phyloP scores from a whole-genome alignment of 768 basidiomycete species.

The Mycena polygramma region DNA sequence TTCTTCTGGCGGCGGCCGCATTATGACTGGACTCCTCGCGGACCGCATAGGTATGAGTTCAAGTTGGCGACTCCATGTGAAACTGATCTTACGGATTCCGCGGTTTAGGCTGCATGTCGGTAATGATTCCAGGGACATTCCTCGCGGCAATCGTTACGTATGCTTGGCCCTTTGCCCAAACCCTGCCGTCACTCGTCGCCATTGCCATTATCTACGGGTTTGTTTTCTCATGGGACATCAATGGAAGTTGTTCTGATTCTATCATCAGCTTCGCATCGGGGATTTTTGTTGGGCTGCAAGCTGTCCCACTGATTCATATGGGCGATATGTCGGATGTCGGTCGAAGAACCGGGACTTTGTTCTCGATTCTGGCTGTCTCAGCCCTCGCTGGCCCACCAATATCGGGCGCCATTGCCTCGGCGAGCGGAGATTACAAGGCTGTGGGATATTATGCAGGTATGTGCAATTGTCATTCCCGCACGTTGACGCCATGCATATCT shows the following conservation, averaged over 20 bases:
- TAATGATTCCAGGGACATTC: slow-evolving; percentile 74
- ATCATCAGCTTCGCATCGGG: slow-evolving; percentile 70
- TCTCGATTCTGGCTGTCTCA: slow-evolving; percentile 71
- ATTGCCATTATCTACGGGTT: slow-evolving; percentile 77
- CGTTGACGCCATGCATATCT: neutral
- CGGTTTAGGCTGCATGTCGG: slow-evolving; percentile 70
- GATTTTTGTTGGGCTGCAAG: slow-evolving; percentile 68
- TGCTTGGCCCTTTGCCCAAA: slow-evolving; percentile 76
- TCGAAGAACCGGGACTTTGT: slow-evolving; percentile 72
- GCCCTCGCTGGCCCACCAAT: slow-evolving; percentile 80
- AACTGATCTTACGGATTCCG: neutral
- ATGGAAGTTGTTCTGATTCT: neutral
- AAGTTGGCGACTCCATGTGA: neutral
- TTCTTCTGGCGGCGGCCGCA: slow-evolving; percentile 72
- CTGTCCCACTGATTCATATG: slow-evolving; percentile 71
- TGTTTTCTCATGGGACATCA: slow-evolving; percentile 32
- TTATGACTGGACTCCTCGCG: slow-evolving; percentile 63
- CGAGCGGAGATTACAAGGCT: slow-evolving; percentile 64
- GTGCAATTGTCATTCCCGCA: slow-evolving; percentile 16
- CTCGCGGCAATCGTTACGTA: slow-evolving; percentile 71
- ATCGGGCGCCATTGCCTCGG: slow-evolving; percentile 73
- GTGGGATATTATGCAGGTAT: slow-evolving; percentile 71
- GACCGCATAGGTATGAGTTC: slow-evolving; percentile 65
- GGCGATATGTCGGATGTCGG: slow-evolving; percentile 74
- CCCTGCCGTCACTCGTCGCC: slow-evolving; percentile 59